Evolutionary conservation across 1,284 basidiomycete species (phyloP).

Genomic region (Moesziomyces parantarcticus): DNA sequence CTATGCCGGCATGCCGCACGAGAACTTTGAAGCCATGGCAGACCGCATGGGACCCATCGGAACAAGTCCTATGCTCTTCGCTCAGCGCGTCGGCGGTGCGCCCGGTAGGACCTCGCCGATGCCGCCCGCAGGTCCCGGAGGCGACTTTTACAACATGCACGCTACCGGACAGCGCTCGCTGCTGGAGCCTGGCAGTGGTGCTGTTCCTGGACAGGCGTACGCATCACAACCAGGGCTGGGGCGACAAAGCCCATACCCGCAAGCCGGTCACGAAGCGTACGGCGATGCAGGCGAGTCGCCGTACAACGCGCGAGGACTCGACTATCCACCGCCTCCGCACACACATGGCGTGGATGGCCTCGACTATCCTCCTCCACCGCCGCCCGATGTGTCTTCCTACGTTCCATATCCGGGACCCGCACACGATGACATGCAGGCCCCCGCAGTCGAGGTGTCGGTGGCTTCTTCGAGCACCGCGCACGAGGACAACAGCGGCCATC

Average conservation of each 20-base stretch:
- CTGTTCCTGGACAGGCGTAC: constrained; percentile 4
- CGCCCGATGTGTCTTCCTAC: constrained; percentile 37
- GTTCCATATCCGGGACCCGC: constrained; percentile 25
- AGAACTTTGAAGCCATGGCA: constrained; percentile 33
- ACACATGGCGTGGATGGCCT: constrained; percentile 40
- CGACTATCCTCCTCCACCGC: constrained; percentile 40
- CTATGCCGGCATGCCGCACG: constrained; percentile 24
- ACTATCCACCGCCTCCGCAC: constrained; percentile 46
- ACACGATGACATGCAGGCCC: constrained; percentile 4
- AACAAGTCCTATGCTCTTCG: constrained; percentile 53
- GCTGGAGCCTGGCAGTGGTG: constrained; percentile 33
- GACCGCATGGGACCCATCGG: constrained; percentile 58
- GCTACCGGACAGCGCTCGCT: constrained; percentile 19
- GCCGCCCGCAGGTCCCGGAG: constrained; percentile 1
- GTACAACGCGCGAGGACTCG: constrained; percentile 27
- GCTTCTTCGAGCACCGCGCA: constrained; percentile 14
- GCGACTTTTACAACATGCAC: constrained; percentile 16
- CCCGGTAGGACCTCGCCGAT: constrained; percentile 17
- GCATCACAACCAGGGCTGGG: constrained; percentile 20
- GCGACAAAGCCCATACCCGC: constrained; percentile 20
- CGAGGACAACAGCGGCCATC: constrained; percentile 9
- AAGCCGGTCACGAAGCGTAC: not conserved
- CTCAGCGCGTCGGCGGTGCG: constrained; percentile 37
- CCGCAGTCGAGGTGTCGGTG: constrained; percentile 19
- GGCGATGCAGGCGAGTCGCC: constrained; percentile 19